Percentiles rank a stretch among this genome's conserved stretches.
Evolutionary conservation across 495 filamentous ascomycete genomes (phyloP).

Genomic region (Penicillium coprophilum): DNA sequence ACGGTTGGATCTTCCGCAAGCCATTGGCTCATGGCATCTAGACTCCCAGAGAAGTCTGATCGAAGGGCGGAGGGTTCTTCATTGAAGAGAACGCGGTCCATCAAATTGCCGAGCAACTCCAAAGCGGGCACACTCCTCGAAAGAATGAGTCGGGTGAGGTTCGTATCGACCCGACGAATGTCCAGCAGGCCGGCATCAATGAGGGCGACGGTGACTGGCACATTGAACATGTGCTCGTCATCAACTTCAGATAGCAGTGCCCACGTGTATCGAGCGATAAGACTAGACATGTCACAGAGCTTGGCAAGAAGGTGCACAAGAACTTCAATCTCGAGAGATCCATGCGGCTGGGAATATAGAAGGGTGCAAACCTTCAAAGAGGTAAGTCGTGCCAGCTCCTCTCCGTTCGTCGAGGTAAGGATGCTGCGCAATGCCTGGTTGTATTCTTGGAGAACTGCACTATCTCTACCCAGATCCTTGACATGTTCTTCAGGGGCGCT

Average conservation of each 20-base stretch:
- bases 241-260: conserved; percentile 61
- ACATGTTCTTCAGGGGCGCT: conserved; percentile 69
- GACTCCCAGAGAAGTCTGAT: conserved; percentile 80
- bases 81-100: conserved; percentile 74
- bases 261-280: conserved; percentile 72
- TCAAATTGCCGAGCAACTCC: conserved; percentile 69
- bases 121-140: conserved; percentile 67
- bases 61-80: conserved; percentile 73
- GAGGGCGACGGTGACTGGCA: conserved; percentile 71
- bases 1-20: conserved; percentile 69
- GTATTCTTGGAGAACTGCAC: conserved; percentile 63
- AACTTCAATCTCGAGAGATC: conserved; percentile 73
- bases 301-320: conserved; percentile 78
- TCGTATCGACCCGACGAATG: conserved; percentile 74
- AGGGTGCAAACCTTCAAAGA: conserved; percentile 69
- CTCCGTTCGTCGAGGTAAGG: conserved; percentile 53
- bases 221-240: conserved; percentile 74
- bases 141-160: conserved; percentile 67
- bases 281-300: conserved; percentile 73
- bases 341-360: conserved; percentile 61
- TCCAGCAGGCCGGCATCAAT: conserved; percentile 74
- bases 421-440: conserved; percentile 54
- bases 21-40: conserved; percentile 81
- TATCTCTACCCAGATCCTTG: conserved; percentile 63
- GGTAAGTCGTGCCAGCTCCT: conserved; percentile 64